Conservation (phyloP, 2,329 filamentous ascomycete species). For the Metarhizium sp. region DNA sequence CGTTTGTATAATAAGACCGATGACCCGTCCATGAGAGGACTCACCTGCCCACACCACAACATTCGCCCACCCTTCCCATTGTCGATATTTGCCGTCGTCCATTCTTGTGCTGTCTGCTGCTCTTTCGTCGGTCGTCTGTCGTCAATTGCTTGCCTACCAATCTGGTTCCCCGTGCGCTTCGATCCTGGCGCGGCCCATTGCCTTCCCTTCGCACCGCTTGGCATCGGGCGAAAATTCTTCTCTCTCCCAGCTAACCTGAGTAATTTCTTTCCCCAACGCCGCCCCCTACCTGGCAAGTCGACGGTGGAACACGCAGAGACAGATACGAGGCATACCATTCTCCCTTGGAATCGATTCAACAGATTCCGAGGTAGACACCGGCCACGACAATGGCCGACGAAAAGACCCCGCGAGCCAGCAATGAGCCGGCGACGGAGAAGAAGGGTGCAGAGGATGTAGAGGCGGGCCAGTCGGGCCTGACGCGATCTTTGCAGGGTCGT, state of each 20-base stretch:
- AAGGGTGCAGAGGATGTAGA: slow-evolving; percentile 21
- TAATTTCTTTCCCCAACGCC: not conserved
- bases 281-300: too few species aligned
- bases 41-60: not conserved
- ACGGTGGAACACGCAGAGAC: too few species aligned
- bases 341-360: too few species aligned
- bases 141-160: too few species aligned
- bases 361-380: too few species aligned
- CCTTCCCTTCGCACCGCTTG: not conserved
- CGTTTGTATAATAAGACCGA: not conserved
- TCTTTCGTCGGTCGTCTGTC: not conserved
- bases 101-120: not conserved
- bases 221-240: not conserved
- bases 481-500: slow-evolving; percentile 26
- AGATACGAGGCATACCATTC: too few species aligned
- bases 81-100: not conserved
- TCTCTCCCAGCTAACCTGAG: not conserved
- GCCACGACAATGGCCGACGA: slow-evolving; percentile 3
- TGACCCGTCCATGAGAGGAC: not conserved
- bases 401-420: slow-evolving; percentile 3
- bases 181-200: not conserved
- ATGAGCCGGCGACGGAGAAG: slow-evolving; percentile 1
- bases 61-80: too few species aligned
- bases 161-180: too few species aligned
- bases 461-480: slow-evolving; percentile 23